phyloP scores from a whole-genome alignment of 768 basidiomycete genomes.

The Kockovaella imperatae region DNA sequence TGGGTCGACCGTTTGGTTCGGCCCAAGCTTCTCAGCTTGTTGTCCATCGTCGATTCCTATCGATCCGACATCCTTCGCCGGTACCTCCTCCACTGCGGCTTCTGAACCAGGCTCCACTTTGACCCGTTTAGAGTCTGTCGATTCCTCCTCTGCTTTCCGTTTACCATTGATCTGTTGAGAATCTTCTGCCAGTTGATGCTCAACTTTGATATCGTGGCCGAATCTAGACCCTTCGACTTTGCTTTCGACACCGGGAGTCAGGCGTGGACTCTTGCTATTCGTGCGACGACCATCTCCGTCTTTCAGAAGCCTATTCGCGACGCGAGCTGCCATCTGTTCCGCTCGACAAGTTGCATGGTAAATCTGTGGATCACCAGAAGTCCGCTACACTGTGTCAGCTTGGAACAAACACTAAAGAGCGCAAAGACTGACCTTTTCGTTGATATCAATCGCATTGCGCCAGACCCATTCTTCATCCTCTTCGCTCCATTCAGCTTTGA shows the following conservation, averaged over 20 bases:
- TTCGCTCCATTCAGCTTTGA: constrained; percentile 85
- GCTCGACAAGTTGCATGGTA: constrained; percentile 93
- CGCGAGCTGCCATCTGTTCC: constrained; percentile 47
- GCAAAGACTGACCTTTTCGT: constrained; percentile 57
- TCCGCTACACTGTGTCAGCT: neutral
- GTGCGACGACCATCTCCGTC: constrained; percentile 10
- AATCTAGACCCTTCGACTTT: no score
- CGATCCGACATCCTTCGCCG: neutral
- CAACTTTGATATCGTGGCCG: neutral
- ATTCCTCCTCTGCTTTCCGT: constrained; percentile 7
- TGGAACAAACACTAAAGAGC: neutral
- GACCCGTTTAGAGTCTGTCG: constrained; percentile 10
- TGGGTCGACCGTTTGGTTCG: no score
- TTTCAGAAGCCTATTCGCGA: constrained; percentile 12
- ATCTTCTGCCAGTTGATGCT: neutral
- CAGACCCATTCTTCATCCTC: constrained; percentile 99
- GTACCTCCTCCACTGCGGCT: neutral
- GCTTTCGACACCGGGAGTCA: constrained; percentile 12
- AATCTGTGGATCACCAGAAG: constrained; percentile 63
- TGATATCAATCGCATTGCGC: constrained; percentile 78
- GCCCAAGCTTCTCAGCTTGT: neutral
- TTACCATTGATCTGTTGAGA: neutral
- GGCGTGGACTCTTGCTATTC: constrained; percentile 12
- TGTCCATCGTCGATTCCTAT: neutral
- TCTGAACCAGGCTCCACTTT: constrained; percentile 6